Base-by-base conservation (phyloP, 2,329 filamentous ascomycete species). In the Colletotrichum caudatum region DNA sequence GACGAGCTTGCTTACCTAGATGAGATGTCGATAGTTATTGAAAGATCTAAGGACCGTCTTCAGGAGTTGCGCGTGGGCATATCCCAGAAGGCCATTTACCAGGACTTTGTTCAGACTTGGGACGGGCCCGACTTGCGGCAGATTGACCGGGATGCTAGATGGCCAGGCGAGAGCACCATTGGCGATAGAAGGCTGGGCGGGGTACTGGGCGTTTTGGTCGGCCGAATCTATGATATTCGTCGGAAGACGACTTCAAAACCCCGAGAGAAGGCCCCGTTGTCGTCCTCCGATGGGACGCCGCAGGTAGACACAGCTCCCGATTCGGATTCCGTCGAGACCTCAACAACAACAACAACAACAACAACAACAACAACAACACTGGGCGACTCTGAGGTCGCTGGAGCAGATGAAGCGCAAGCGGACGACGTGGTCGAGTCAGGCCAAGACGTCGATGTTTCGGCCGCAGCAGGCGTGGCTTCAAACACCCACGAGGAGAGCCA, bases 1-100 rank as follows among this genome's bases (percentile, higher is more conserved):
- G 94, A 96, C 76, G 93, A 95, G 78, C 81, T 94, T n/a, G 88
- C 91, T 37, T 96, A 96, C 78, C 82, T 95, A 48, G 93, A 95
- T 77, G 94, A 96, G 81, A 92, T 96, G 88, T 91, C 92, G 65
- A 85, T 93, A 53, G 85, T 96, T 16, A 90, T 96, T 72, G 91
- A 92, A 72, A 88, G 90, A 33, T 95, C 93, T 16, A 85, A 89
- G 70, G 84, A 87, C 73, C 86, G 86, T 53, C 82, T 96, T 20
- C 87, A 88, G 39, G 93, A 95, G 79, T 84, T 97, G 44, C 87
- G 93, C 54, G 87, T 96, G 6, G 93, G 94, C 7, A 89, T 96
- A 66, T 89, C 93, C 6, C 78, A 83, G 44, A 84, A 82, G 66
- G 84, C 83, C 33, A 74, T 77, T 1, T 75, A 77, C 58, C 78